These are phyloP conservation scores for Neurospora sp. DNA, from an alignment of 495 filamentous ascomycete species.

Conservation along the genomic window DNA sequence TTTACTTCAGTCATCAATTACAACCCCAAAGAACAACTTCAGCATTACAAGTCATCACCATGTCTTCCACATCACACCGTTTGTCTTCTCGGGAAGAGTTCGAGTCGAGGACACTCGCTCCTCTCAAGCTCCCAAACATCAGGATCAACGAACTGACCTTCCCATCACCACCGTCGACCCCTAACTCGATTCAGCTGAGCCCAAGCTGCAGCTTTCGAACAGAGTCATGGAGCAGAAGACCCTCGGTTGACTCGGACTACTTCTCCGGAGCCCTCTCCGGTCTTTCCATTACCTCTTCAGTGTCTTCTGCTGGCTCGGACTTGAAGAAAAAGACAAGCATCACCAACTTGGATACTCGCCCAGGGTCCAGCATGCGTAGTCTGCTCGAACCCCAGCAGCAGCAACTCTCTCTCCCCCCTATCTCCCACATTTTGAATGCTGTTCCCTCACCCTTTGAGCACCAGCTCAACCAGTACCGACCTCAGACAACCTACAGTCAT, in stretches of 20 bases:
- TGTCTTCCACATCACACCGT: not conserved
- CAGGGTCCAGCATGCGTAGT: not conserved
- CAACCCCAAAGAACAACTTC: not conserved
- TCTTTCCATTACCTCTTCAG: not conserved
- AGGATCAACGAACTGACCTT: not conserved
- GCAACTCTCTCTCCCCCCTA: conserved; percentile 4
- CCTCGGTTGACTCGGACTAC: not conserved
- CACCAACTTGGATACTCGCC: not conserved
- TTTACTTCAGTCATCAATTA: not conserved
- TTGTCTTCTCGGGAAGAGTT: not conserved
- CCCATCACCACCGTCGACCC: not conserved
- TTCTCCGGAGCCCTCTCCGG: not conserved
- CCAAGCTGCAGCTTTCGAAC: not conserved
- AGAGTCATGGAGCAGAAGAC: not conserved
- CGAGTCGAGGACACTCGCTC: not conserved
- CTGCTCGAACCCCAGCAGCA: not conserved
- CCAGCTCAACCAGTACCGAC: not conserved
- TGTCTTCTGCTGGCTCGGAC: not conserved
- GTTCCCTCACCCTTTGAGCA: not conserved
- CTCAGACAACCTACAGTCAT: not conserved
- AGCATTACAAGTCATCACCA: not conserved
- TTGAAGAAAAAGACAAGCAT: not conserved
- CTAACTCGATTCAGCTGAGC: not conserved
- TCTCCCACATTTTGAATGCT: conserved; percentile 5
- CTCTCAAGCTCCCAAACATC: not conserved